Base-by-base conservation (phyloP, 371 early-diverging fungal species). In the Mortierella sp. region DNA sequence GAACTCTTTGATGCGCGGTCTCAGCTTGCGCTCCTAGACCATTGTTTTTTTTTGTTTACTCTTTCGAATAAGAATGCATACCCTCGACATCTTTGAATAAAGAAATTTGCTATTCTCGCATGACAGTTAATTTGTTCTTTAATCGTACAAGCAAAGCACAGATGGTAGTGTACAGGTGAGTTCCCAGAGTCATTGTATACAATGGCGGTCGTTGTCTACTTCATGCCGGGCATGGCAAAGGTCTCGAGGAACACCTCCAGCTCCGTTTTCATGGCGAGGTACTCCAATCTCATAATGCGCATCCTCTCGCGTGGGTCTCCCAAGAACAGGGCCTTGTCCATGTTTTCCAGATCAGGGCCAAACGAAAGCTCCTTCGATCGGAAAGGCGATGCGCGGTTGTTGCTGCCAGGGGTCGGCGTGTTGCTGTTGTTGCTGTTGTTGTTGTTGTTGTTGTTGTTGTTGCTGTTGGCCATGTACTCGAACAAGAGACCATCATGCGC, bases 1-100 rank as follows among this genome's bases (percentile, higher is more conserved):
- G 19, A 64, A 50, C 43, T 61, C 52, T 19, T 64, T 79, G 31
- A 71, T 65, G 72, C 80, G 61, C 6, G 68, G 72, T 0, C 68
- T 75, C n/a, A 79, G 80, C 52, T 72, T 79, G 29, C 76, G 68
- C n/a, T 79, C 80, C 1, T 79, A 45, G 55, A 24, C 22, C 40
- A 24, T 48, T 68, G 34, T 5, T 43, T 16, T 37, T 7, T 40
- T 63, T 63, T 37, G 8, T 31, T 26, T 31, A 5, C 61, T 16
- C 43, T 45, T 4, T 11, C 22, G 26, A 37, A 39, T 16, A 64
- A 24, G 1, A 40, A 63, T 22, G 6, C 6, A 14, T 10, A 24
- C 16, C 26, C 16, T 4, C 0, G 19, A 64, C 40, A 24, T 34
- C 24, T 19, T 64, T 19, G 26, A 64, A 64, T 40, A 64, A 64